Evolutionary conservation across 306 rosid genomes (phyloP).

Genomic region (Begonia peltatifolia): DNA sequence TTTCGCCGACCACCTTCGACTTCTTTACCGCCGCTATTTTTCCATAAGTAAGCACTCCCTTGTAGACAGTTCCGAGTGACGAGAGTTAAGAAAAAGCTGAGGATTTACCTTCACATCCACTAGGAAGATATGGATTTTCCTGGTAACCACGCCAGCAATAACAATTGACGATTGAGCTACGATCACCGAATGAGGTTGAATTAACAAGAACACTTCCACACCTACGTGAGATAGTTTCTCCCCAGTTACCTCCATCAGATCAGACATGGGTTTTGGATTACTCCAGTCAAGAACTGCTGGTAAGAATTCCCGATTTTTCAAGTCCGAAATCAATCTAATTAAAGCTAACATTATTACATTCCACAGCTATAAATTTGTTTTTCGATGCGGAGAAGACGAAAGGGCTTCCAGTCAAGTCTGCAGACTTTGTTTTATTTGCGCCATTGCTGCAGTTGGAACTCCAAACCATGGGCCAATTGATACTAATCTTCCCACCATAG

Average conservation of each 20-base stretch:
- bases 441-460: no score
- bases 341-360: no score
- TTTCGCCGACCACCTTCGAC: neutral
- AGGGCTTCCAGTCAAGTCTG: no score
- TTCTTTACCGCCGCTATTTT: constrained; percentile 12
- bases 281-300: constrained; percentile 7
- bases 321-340: neutral
- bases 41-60: constrained; percentile 17
- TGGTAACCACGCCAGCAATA: neutral
- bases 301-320: neutral
- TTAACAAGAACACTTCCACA: neutral
- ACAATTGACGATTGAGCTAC: neutral
- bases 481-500: no score
- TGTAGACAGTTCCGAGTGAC: constrained; percentile 2
- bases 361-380: no score
- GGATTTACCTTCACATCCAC: constrained; percentile 12
- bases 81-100: no score
- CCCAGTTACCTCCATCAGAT: neutral
- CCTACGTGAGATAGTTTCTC: neutral
- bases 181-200: neutral
- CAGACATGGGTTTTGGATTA: neutral
- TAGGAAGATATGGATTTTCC: constrained; percentile 11
- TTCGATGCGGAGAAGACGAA: no score
- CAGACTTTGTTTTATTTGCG: no score
- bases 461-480: no score